These are phyloP conservation scores for Cercospora sp. DNA, from an alignment of 2,329 filamentous ascomycete species.

Conservation along the genomic window DNA sequence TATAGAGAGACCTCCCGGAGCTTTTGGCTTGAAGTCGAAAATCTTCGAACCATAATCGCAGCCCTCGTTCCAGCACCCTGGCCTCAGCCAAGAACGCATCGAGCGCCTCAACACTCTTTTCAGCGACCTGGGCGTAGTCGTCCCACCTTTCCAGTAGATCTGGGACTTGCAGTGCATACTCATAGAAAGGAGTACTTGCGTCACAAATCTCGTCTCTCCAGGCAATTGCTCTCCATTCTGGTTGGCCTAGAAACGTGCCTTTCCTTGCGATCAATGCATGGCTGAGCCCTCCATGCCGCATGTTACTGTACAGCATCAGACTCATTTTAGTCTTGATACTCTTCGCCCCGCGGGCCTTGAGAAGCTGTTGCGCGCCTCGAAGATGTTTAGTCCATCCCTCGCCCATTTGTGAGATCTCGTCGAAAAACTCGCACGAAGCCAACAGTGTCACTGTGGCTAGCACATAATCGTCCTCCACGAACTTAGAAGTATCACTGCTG, in stretches of 20 bases:
- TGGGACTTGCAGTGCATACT: conserved; percentile 34
- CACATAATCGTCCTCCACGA: conserved; percentile 32
- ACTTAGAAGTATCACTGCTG: conserved; percentile 7
- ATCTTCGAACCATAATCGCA: conserved; percentile 30
- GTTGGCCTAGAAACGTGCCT: conserved; percentile 31
- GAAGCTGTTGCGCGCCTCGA: conserved; percentile 32
- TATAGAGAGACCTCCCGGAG: conserved; percentile 18
- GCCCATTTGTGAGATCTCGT: conserved; percentile 34
- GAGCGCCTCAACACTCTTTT: conserved; percentile 14
- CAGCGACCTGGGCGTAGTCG: conserved; percentile 18
- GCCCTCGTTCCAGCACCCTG: conserved; percentile 24
- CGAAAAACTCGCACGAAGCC: conserved; percentile 36
- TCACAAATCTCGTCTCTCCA: conserved; percentile 30
- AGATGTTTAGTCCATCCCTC: conserved; percentile 35
- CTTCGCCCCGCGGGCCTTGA: conserved; percentile 33
- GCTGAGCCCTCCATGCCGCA: conserved; percentile 31
- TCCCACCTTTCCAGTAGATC: conserved; percentile 33
- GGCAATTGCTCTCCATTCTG: conserved; percentile 34
- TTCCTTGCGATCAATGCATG: conserved; percentile 33
- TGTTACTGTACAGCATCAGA: conserved; percentile 33
- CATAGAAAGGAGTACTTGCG: conserved; percentile 32
- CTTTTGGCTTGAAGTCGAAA: conserved; percentile 22
- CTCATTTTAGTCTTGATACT: conserved; percentile 29
- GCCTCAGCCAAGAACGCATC: conserved; percentile 28
- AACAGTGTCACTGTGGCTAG: conserved; percentile 35